phyloP scores from a whole-genome alignment of 2,329 filamentous ascomycete species.

The Xylariaceae sp. region DNA sequence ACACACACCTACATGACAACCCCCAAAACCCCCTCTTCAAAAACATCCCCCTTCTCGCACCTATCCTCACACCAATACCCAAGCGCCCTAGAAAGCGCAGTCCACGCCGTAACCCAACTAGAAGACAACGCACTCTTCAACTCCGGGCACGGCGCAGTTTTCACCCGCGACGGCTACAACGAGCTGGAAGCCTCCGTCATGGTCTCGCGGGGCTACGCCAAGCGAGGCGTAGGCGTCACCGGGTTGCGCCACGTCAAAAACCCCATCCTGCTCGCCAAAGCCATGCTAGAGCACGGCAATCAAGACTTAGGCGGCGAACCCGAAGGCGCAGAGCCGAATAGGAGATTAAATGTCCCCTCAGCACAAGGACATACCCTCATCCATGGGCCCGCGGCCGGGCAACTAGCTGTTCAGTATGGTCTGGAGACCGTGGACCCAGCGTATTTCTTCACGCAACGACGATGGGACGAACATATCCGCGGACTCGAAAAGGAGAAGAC shows the following conservation, averaged over 20 bases:
- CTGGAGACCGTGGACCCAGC: constrained; percentile 63
- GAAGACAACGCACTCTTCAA: constrained; percentile 85
- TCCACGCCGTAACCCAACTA: constrained; percentile 69
- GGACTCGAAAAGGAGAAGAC: constrained; percentile 49
- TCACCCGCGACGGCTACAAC: constrained; percentile 76
- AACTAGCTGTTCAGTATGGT: constrained; percentile 63
- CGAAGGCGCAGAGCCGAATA: constrained; percentile 16
- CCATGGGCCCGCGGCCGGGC: constrained; percentile 64
- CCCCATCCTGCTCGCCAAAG: constrained; percentile 69
- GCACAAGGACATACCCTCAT: constrained; percentile 69
- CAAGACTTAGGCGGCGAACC: constrained; percentile 43
- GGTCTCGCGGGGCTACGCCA: constrained; percentile 69
- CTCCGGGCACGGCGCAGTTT: constrained; percentile 77
- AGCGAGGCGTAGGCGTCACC: constrained; percentile 75
- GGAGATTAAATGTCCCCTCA: constrained; percentile 43
- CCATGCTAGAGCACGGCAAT: constrained; percentile 66
- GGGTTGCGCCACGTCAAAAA: constrained; percentile 71
- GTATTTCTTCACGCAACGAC: constrained; percentile 75
- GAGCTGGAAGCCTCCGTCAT: constrained; percentile 86
- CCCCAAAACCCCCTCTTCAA: constrained; percentile 13
- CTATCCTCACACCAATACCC: constrained; percentile 31
- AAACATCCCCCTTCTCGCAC: neutral
- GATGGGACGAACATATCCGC: constrained; percentile 73
- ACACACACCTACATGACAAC: constrained; percentile 46
- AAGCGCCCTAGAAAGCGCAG: constrained; percentile 68